phyloP scores from a whole-genome alignment of 208 protist species.

The Trypanosoma rangeli region DNA sequence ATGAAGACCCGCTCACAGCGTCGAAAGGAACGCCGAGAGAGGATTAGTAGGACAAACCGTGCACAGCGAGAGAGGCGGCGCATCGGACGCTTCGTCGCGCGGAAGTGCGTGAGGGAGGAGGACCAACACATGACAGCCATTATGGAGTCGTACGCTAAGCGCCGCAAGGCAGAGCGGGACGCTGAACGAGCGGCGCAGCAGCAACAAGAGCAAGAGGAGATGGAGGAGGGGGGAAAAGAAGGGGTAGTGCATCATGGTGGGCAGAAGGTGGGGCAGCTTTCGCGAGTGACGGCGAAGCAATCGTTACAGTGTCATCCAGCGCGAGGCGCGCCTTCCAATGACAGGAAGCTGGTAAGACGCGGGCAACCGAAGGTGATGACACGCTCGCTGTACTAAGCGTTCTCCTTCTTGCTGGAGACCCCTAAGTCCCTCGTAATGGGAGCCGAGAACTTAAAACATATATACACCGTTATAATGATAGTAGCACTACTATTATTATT shows the following conservation, averaged over 20 bases:
- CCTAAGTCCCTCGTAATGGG: neutral
- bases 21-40: conserved; percentile 58
- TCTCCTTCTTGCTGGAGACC: neutral
- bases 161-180: conserved; percentile 74
- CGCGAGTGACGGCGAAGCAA: conserved; percentile 15
- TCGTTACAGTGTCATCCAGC: conserved; percentile 8
- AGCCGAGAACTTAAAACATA: conserved; percentile 2
- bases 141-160: conserved; percentile 84
- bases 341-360: neutral
- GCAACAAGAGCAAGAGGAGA: conserved; percentile 25
- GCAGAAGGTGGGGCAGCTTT: conserved; percentile 7
- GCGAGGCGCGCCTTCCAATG: conserved; percentile 8
- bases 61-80: conserved; percentile 65
- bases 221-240: conserved; percentile 4
- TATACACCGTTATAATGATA: conserved; percentile 10
- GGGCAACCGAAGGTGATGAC: conserved; percentile 40
- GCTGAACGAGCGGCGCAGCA: conserved; percentile 39
- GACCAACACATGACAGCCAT: conserved; percentile 79
- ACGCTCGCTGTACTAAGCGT: conserved; percentile 52
- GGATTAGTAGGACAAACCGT: conserved; percentile 60
- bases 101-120: conserved; percentile 59
- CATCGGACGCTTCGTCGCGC: conserved; percentile 45
- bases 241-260: neutral
- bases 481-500: conserved; percentile 25
- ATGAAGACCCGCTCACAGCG: conserved; percentile 82